These are phyloP conservation scores for Crithidia mellificae DNA, from an alignment of 208 protist genomes.

Conservation along the genomic window DNA sequence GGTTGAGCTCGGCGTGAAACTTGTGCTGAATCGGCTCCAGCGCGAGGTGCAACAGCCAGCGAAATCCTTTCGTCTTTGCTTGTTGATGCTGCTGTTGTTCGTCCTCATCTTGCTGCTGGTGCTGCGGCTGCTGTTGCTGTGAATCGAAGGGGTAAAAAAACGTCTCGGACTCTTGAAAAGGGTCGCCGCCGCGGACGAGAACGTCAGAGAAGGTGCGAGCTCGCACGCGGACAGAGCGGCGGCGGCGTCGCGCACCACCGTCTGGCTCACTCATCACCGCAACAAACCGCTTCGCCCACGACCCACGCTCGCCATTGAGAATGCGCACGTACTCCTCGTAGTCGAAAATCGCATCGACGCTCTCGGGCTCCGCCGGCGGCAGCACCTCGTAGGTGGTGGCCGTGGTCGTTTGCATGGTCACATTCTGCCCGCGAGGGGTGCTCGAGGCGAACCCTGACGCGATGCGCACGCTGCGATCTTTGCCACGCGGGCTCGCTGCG, in stretches of 20 bases:
- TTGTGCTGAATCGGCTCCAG: slow-evolving; percentile 34
- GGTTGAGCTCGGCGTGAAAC: slow-evolving; percentile 21
- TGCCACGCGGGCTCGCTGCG: neutral
- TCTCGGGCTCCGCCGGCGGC: slow-evolving; percentile 14
- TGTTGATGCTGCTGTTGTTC: slow-evolving; percentile 31
- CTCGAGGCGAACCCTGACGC: neutral
- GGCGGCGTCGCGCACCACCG: neutral
- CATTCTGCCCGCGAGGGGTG: neutral
- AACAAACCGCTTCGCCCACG: slow-evolving; percentile 14
- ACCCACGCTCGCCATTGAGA: slow-evolving; percentile 31
- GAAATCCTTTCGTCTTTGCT: slow-evolving; percentile 24
- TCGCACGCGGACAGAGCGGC: neutral
- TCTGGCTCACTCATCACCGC: neutral
- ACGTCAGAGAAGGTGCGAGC: slow-evolving; percentile 4
- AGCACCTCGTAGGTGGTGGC: slow-evolving; percentile 7
- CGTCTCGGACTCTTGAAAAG: neutral
- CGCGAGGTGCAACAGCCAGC: slow-evolving; percentile 37
- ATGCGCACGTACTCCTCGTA: slow-evolving; percentile 61
- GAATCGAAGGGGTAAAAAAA: too few relatives aligned
- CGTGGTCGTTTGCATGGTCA: slow-evolving; percentile 3
- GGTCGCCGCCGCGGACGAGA: neutral
- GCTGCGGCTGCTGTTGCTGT: neutral
- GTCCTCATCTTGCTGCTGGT: slow-evolving; percentile 14
- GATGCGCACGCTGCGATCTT: slow-evolving; percentile 17
- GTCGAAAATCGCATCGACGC: slow-evolving; percentile 83